Evolutionary conservation across 768 basidiomycete species (phyloP).

Genomic region (Ephemerocybe angulata): DNA sequence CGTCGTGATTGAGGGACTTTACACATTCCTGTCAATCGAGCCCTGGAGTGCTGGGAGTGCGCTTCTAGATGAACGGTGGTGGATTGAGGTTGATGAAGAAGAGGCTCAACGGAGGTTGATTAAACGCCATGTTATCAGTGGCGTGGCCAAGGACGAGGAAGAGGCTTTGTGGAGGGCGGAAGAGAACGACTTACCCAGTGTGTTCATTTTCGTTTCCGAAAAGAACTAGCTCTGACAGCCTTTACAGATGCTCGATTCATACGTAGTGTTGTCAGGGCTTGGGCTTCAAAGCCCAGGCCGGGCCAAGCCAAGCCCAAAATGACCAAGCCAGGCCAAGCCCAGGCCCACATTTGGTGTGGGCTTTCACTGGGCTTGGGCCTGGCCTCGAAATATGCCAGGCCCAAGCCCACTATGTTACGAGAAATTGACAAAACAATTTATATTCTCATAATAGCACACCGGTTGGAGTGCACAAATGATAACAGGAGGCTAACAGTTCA

Average conservation of each 20-base stretch:
- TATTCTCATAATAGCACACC: no score
- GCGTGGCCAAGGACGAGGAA: conserved; percentile 60
- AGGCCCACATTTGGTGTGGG: no score
- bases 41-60: conserved; percentile 69
- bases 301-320: no score
- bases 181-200: conserved; percentile 77
- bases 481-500: no score
- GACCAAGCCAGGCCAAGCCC: no score
- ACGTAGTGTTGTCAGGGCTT: no score
- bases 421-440: no score
- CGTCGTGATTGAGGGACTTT: conserved; percentile 88
- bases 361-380: no score
- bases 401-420: no score
- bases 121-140: conserved; percentile 72
- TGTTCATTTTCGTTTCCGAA: conserved; percentile 13
- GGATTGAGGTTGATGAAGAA: conserved; percentile 54
- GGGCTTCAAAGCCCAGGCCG: no score
- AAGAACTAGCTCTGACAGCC: conserved; percentile 1
- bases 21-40: conserved; percentile 67
- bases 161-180: conserved; percentile 71
- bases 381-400: no score
- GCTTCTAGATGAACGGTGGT: conserved; percentile 76
- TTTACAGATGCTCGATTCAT: conserved; percentile 44
- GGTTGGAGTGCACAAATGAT: no score
- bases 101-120: conserved; percentile 61